A percentile compares a stretch with the other conserved stretches of the same genome.
Conservation (phyloP, 257 asterid genomes). For the Sherardia arvensis region DNA sequence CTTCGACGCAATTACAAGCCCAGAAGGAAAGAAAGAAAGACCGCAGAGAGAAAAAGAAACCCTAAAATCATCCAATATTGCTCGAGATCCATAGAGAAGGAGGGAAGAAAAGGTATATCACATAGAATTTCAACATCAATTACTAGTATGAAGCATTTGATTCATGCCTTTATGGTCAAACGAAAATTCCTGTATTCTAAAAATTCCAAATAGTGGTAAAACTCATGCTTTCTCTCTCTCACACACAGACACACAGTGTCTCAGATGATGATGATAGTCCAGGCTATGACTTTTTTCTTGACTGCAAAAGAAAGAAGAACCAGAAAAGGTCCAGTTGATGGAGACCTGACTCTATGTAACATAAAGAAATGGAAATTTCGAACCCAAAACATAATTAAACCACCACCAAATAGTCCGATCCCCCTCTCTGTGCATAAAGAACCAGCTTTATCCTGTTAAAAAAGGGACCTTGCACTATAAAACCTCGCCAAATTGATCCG, state of each 20-base stretch:
- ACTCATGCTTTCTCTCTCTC: conserved; percentile 1
- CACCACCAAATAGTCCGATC: conserved; percentile 30
- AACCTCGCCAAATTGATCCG: neutral
- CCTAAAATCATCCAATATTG: neutral
- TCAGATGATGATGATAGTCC: neutral
- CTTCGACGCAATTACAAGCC: too few species aligned
- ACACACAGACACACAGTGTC: conserved; percentile 6
- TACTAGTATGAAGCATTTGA: neutral
- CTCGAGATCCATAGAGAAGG: neutral
- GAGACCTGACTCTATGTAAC: conserved; percentile 45
- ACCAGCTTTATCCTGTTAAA: conserved; percentile 49
- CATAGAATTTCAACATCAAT: conserved; percentile 30
- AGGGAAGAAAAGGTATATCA: conserved; percentile 7
- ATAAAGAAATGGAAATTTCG: conserved; percentile 10
- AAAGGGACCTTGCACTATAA: neutral
- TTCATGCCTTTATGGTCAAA: conserved; percentile 5
- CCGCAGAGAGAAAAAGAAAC: neutral
- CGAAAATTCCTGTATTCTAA: neutral
- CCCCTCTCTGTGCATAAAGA: conserved; percentile 20
- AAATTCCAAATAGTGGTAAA: conserved; percentile 7
- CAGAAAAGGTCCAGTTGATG: conserved; percentile 40
- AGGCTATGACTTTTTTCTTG: conserved; percentile 35
- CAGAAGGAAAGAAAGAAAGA: neutral
- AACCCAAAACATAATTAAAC: conserved; percentile 16
- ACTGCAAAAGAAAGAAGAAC: conserved; percentile 35